A percentile compares a stretch with the other conserved stretches of the same genome.
These are phyloP conservation scores for Crithidia brevicula DNA, from an alignment of 208 protist species.

Conservation along the genomic window DNA sequence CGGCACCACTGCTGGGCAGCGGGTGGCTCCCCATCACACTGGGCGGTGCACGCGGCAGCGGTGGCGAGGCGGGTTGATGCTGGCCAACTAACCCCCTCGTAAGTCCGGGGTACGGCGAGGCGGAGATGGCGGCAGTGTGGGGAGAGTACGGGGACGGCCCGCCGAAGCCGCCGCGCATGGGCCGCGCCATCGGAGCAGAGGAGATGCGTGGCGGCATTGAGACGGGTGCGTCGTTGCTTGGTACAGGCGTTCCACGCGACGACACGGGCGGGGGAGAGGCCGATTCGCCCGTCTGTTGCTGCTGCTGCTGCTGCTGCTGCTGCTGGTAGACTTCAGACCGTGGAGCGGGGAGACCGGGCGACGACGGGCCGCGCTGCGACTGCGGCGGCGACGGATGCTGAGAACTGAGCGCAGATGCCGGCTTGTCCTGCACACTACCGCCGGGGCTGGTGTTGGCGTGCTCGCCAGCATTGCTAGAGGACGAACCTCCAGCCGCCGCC, in stretches of 20 bases:
- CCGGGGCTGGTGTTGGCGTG: not conserved
- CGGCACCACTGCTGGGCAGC: conserved; percentile 7
- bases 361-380: conserved; percentile 22
- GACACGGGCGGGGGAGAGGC: not conserved
- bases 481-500: conserved; percentile 13
- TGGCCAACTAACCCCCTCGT: conserved; percentile 5
- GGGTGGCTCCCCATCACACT: conserved; percentile 6
- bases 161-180: not conserved
- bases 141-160: conserved; percentile 13
- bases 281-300: conserved; percentile 6
- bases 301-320: conserved; percentile 9
- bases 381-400: conserved; percentile 9
- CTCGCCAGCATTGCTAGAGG: conserved; percentile 5
- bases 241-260: not conserved
- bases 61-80: not conserved
- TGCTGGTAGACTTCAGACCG: conserved; percentile 26
- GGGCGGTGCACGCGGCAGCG: conserved; percentile 10
- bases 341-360: conserved; percentile 20
- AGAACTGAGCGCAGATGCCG: not conserved
- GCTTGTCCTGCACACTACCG: not conserved
- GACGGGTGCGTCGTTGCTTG: conserved; percentile 3
- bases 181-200: conserved; percentile 33
- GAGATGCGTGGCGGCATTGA: conserved; percentile 33
- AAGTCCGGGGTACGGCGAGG: conserved; percentile 14
- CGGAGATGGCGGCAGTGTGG: not conserved